These are phyloP conservation scores for Andrographis paniculata DNA, from an alignment of 305 asterid genomes.

Conservation along the genomic window DNA sequence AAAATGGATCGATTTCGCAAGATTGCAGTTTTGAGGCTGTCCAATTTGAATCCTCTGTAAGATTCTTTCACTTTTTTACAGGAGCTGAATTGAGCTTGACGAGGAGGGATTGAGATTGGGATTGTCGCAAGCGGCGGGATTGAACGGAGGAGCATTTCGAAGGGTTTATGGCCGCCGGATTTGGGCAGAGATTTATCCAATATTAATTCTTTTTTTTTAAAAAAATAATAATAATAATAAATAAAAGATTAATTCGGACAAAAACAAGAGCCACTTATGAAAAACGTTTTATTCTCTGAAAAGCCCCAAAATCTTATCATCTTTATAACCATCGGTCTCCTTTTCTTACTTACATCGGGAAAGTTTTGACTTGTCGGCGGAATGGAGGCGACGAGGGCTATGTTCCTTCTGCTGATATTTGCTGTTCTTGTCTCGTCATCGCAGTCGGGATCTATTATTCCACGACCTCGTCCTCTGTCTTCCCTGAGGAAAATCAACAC, in stretches of 20 bases:
- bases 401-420: slow-evolving; percentile 18
- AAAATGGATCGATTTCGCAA: slow-evolving; percentile 16
- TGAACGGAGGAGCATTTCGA: slow-evolving; percentile 31
- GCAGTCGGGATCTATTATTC: slow-evolving; percentile 31
- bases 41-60: slow-evolving; percentile 14
- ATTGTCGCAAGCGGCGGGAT: slow-evolving; percentile 22
- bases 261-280: too few species aligned
- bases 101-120: slow-evolving; percentile 15
- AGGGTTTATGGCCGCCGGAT: slow-evolving; percentile 15
- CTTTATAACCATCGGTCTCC: too few species aligned
- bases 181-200: too few species aligned
- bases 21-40: slow-evolving; percentile 5
- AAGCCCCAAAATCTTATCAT: too few species aligned
- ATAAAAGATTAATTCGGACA: too few species aligned
- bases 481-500: slow-evolving; percentile 38
- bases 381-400: slow-evolving; percentile 19
- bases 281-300: too few species aligned
- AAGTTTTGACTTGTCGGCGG: not conserved
- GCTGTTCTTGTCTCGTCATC: slow-evolving; percentile 21
- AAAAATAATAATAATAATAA: too few species aligned
- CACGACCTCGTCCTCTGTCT: slow-evolving; percentile 31
- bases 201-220: too few species aligned
- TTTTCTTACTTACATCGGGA: too few species aligned
- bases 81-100: slow-evolving; percentile 14
- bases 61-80: slow-evolving; percentile 3